Evolutionary conservation across 345 rosid genomes (phyloP).

Genomic region (Streptanthus diversifolius): DNA sequence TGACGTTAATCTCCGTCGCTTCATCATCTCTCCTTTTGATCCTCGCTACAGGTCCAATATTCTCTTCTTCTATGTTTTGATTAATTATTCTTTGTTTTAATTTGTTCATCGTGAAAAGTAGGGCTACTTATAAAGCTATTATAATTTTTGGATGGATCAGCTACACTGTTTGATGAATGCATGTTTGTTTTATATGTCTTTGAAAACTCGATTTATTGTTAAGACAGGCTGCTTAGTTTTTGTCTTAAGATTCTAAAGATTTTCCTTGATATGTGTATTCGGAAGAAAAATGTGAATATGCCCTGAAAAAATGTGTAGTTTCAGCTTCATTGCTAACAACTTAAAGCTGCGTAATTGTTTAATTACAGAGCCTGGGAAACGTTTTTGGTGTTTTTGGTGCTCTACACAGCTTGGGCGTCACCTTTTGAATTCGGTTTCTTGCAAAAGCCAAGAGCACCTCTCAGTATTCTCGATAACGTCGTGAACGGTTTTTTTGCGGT

Average conservation of each 20-base stretch:
- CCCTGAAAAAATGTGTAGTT: too few relatives aligned
- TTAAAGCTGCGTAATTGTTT: background rate
- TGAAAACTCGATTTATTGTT: too few relatives aligned
- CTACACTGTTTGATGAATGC: too few relatives aligned
- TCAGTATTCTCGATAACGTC: slow-evolving; percentile 50
- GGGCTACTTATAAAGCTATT: background rate
- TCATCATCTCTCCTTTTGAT: slow-evolving; percentile 65
- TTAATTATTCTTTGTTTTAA: background rate
- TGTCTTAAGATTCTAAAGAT: background rate
- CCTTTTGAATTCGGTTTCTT: slow-evolving; percentile 83
- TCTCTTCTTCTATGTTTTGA: background rate
- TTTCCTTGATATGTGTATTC: background rate
- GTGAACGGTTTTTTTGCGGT: slow-evolving; percentile 64
- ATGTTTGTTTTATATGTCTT: background rate
- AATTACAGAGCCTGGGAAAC: slow-evolving; percentile 62
- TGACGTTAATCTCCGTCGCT: slow-evolving; percentile 43
- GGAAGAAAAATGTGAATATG: background rate
- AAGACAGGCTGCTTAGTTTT: too few relatives aligned
- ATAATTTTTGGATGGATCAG: too few relatives aligned
- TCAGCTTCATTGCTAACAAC: background rate
- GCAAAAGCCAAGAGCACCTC: slow-evolving; percentile 41
- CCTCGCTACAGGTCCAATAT: slow-evolving; percentile 53
- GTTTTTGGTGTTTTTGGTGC: slow-evolving; percentile 64
- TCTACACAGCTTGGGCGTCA: slow-evolving; percentile 89
- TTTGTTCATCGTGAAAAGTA: background rate